Percentiles rank a stretch among this genome's conserved stretches.
Evolutionary conservation across 768 basidiomycete genomes (phyloP).

Genomic region (Udeniomyces megalosporus): DNA sequence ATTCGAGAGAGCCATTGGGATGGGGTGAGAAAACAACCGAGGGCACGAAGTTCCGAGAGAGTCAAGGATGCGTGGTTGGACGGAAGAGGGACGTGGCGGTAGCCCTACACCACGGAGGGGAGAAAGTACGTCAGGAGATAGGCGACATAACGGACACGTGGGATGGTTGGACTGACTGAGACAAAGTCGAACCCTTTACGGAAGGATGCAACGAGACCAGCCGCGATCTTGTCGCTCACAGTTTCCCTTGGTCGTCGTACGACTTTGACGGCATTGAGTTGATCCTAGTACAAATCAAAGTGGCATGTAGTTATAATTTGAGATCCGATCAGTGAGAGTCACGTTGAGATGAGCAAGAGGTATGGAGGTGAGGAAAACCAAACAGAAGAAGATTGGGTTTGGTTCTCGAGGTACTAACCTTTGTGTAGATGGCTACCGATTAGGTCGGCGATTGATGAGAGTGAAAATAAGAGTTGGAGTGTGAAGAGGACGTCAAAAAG

Average conservation of each 20-base stretch:
- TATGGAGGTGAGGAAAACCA: too few relatives aligned
- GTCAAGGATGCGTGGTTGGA: conserved; percentile 42
- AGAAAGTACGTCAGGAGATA: too few relatives aligned
- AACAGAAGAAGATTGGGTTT: background rate
- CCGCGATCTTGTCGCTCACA: conserved; percentile 56
- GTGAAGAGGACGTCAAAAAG: too few relatives aligned
- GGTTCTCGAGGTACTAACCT: background rate
- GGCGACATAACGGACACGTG: background rate
- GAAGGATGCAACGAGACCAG: conserved; percentile 41
- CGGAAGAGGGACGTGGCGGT: conserved; percentile 10
- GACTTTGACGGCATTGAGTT: conserved; percentile 40
- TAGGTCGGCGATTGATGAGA: background rate
- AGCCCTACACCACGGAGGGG: too few relatives aligned
- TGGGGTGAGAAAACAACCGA: conserved; percentile 48
- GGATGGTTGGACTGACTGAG: background rate
- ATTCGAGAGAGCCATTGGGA: background rate
- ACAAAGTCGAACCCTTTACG: conserved; percentile 58
- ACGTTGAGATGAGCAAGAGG: too few relatives aligned
- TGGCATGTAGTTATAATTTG: background rate
- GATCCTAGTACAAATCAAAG: conserved; percentile 12
- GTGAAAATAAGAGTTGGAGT: background rate
- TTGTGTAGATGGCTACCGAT: background rate
- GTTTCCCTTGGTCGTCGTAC: conserved; percentile 50
- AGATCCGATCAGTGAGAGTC: too few relatives aligned
- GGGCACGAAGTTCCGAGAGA: conserved; percentile 53